Conservation (phyloP, 768 basidiomycete species). For the Gloeophyllum trabeum region DNA sequence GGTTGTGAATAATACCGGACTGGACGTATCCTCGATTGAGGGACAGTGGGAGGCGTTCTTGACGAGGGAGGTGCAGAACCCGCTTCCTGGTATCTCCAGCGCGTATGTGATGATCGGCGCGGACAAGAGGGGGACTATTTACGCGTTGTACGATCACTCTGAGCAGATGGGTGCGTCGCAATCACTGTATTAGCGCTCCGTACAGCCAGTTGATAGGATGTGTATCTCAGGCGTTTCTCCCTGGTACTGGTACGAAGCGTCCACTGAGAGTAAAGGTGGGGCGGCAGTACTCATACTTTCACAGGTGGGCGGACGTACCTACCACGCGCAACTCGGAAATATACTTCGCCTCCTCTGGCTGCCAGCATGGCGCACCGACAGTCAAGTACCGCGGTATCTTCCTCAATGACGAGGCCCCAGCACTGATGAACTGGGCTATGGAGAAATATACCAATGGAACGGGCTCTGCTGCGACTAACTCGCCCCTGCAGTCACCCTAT, state of each 20-base stretch:
- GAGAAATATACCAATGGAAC: slow-evolving; percentile 60
- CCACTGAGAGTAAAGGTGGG: neutral
- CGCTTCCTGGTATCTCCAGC: slow-evolving; percentile 42
- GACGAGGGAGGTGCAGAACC: slow-evolving; percentile 38
- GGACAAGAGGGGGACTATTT: slow-evolving; percentile 62
- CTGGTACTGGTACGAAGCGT: neutral
- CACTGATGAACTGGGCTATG: slow-evolving; percentile 59
- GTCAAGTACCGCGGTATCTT: slow-evolving; percentile 64
- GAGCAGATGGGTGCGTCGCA: slow-evolving; percentile 47
- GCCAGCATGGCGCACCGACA: neutral
- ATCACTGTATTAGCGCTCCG: neutral
- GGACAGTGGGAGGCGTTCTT: slow-evolving; percentile 62
- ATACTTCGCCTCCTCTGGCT: neutral
- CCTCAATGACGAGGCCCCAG: slow-evolving; percentile 70
- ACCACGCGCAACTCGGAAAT: neutral
- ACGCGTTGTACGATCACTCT: slow-evolving; percentile 53
- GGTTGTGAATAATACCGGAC: slow-evolving; percentile 34
- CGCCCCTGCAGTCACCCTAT: slow-evolving; percentile 53
- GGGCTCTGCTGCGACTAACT: slow-evolving; percentile 31
- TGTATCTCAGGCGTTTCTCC: too few species aligned
- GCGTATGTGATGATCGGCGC: slow-evolving; percentile 62
- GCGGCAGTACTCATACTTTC: slow-evolving; percentile 56
- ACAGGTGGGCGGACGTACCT: slow-evolving; percentile 70
- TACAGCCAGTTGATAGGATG: too few species aligned
- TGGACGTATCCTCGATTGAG: slow-evolving; percentile 44